These are phyloP conservation scores for Nannizziopsis barbatae DNA, from an alignment of 2,329 filamentous ascomycete species.

Conservation along the genomic window DNA sequence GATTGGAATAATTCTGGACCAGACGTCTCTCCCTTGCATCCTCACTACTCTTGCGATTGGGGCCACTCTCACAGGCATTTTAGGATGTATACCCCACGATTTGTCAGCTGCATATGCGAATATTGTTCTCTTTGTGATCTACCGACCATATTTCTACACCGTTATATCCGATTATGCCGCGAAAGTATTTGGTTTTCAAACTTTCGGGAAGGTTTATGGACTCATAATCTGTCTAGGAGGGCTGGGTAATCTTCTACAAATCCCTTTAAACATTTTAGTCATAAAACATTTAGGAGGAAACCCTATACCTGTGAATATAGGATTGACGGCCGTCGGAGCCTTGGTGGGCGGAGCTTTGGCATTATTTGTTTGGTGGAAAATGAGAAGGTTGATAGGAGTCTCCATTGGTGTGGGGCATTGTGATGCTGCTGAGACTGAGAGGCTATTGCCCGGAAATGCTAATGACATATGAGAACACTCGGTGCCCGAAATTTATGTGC, in stretches of 20 bases:
- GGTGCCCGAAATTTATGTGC: too few relatives aligned
- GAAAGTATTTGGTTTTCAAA: conserved; percentile 85
- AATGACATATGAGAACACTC: conserved; percentile 2
- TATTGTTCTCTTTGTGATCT: conserved; percentile 69
- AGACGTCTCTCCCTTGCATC: conserved; percentile 59
- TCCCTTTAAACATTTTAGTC: conserved; percentile 65
- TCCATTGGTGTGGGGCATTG: neutral
- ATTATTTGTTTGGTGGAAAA: conserved; percentile 48
- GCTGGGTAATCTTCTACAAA: conserved; percentile 71
- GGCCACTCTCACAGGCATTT: conserved; percentile 62
- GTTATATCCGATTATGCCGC: conserved; percentile 80
- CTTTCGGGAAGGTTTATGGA: conserved; percentile 85
- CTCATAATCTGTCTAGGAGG: conserved; percentile 79
- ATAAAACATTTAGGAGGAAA: conserved; percentile 60
- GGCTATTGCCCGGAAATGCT: neutral
- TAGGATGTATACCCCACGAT: conserved; percentile 60
- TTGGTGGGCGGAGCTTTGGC: conserved; percentile 56
- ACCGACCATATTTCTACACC: conserved; percentile 83
- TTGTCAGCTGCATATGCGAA: conserved; percentile 63
- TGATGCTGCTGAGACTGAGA: conserved; percentile 4
- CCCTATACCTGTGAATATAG: conserved; percentile 65
- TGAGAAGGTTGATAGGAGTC: conserved; percentile 13
- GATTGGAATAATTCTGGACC: conserved; percentile 69
- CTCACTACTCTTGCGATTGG: conserved; percentile 58
- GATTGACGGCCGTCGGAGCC: conserved; percentile 53